Evolutionary conservation across 495 filamentous ascomycete species (phyloP), one percentile per base, ranked within the genome.

Genomic region (Hypoxylon perforatum): DNA sequence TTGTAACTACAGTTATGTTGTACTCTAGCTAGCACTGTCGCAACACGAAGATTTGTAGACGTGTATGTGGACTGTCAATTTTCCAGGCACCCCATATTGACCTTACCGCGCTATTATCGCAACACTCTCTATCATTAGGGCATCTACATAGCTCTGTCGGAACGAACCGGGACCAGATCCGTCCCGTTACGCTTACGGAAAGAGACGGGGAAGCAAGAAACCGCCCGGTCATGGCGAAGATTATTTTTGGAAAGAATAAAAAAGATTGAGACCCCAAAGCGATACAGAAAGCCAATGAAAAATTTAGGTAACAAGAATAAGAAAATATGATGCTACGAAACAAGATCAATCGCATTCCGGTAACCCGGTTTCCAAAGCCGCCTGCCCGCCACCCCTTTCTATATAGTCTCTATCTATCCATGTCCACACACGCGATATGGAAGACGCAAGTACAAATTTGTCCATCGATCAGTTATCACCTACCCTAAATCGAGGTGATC

Each of bases 391-490:
- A 5, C 30, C 30, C 30, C 7, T 33, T 33, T 44, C 1, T 19
- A n/a, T n/a, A n/a, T n/a, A n/a, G n/a, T 17, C 8, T 9, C 41
- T n/a, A 1, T n/a, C 2, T 17, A 10, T n/a, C 4, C 38, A 41
- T 39, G n/a, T n/a, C n/a, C 30, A 3, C 30, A 33, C 7, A 3
- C 30, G 8, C 17, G 41, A 1, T 17, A 44, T 6, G 4, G 15
- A 21, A 21, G 57, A 67, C 48, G n/a, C n/a, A n/a, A n/a, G 53
- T 54, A 62, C 58, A n/a, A 33, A 49, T 67, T 61, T 38, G 53
- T 62, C 58, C 53, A 62, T 49, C 64, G 58, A 58, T 67, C 58
- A 57, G 28, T 35, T 57, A 30, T 57, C 61, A 57, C 45, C 28
- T 64, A 25, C 46, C 46, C 39, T 18, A 41, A 53, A 57, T 58